Conservation (phyloP, 768 basidiomycete species). For the Russula sp. region DNA sequence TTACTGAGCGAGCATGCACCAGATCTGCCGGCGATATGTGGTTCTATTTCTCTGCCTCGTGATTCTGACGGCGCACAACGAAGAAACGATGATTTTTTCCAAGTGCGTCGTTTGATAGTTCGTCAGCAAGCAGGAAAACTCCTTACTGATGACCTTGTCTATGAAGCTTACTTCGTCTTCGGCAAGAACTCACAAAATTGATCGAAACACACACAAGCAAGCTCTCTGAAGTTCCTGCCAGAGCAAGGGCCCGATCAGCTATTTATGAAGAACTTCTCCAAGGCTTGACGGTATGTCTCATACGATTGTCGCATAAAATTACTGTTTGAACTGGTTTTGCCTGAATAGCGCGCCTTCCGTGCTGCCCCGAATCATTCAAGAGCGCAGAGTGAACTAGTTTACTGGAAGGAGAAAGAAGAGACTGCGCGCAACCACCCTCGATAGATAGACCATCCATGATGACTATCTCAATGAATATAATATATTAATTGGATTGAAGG, state of each 20-base stretch:
- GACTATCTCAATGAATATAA: background rate
- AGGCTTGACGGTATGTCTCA: conserved; percentile 62
- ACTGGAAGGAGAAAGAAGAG: conserved; percentile 85
- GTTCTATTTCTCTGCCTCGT: conserved; percentile 81
- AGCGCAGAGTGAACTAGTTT: conserved; percentile 79
- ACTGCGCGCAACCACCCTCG: conserved; percentile 51
- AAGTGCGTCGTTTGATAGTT: conserved; percentile 56
- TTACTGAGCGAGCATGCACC: background rate
- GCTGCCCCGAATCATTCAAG: conserved; percentile 72
- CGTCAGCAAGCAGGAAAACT: background rate
- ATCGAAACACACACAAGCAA: conserved; percentile 70
- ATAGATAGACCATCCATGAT: conserved; percentile 20
- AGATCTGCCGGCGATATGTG: conserved; percentile 78
- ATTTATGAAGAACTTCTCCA: conserved; percentile 77
- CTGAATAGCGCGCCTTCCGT: conserved; percentile 57
- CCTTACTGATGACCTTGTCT: conserved; percentile 12
- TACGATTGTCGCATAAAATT: conserved; percentile 2
- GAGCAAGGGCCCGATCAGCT: conserved; percentile 64
- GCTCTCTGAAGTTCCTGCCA: conserved; percentile 56
- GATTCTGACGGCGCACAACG: conserved; percentile 73
- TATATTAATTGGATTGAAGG: conserved; percentile 4
- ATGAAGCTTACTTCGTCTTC: conserved; percentile 73
- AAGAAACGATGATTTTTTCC: conserved; percentile 95
- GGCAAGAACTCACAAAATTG: conserved; percentile 78
- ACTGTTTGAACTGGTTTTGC: conserved; percentile 5